Evolutionary conservation across 1,284 basidiomycete genomes (phyloP).

Genomic region (Leucocoprinus gongylophorus): DNA sequence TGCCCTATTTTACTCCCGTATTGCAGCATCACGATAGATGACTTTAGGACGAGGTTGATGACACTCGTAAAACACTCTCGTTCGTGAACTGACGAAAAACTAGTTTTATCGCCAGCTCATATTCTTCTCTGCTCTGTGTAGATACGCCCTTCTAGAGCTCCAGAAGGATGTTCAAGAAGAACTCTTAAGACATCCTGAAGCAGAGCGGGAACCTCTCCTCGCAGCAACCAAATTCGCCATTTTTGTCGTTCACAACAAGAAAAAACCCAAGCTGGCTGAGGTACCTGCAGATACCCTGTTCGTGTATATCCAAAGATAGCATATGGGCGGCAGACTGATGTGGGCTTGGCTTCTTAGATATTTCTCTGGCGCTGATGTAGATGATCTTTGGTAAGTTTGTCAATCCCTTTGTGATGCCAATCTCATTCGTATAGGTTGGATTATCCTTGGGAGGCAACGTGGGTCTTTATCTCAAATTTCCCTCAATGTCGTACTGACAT

Average conservation of each 20-base stretch:
- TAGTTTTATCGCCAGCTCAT: conserved; percentile 6
- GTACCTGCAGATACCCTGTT: conserved; percentile 64
- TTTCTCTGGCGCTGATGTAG: conserved; percentile 60
- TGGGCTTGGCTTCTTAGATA: conserved; percentile 40
- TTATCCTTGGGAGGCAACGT: conserved; percentile 80
- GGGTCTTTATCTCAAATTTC: conserved; percentile 24
- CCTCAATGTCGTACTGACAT: not conserved
- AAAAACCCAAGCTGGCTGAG: conserved; percentile 74
- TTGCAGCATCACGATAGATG: not conserved
- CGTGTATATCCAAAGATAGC: conserved; percentile 21
- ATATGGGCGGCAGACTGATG: not conserved
- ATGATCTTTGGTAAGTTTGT: conserved; percentile 49
- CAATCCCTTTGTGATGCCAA: conserved; percentile 4
- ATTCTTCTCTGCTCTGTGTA: conserved; percentile 23
- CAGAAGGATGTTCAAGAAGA: conserved; percentile 80
- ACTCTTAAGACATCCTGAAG: conserved; percentile 53
- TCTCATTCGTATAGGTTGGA: conserved; percentile 51
- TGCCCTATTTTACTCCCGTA: conserved; percentile 14
- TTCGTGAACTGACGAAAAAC: conserved; percentile 30
- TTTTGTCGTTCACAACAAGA: conserved; percentile 95
- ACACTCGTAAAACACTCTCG: conserved; percentile 86
- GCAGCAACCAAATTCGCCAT: conserved; percentile 71
- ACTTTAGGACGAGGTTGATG: conserved; percentile 85
- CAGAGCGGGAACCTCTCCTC: conserved; percentile 63
- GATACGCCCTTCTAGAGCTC: conserved; percentile 84